A percentile compares a stretch with the other conserved stretches of the same genome.
Evolutionary conservation across 202 grass and related monocot genomes (phyloP).

Genomic region (Schoenoplectus triqueter): DNA sequence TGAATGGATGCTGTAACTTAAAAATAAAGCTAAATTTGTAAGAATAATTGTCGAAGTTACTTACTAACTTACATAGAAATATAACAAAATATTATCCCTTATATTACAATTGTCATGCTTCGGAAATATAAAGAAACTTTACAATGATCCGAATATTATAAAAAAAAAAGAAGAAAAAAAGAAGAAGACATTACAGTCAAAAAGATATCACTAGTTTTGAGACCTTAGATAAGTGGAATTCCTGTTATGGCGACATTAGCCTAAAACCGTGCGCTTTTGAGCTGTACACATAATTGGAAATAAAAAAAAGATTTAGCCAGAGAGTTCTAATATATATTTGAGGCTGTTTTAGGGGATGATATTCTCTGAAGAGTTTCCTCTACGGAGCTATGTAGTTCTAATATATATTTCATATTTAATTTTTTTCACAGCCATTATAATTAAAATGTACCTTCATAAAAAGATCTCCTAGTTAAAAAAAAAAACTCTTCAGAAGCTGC

Average conservation of each 20-base stretch:
- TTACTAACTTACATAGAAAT: background rate
- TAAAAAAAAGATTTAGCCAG: background rate
- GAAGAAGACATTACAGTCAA: background rate
- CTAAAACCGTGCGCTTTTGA: constrained; percentile 9
- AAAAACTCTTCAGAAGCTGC: no score
- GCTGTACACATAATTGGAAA: background rate
- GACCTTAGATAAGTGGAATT: background rate
- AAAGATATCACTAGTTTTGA: background rate
- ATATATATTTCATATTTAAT: no score
- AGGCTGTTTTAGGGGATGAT: background rate
- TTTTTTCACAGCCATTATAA: no score
- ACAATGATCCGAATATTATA: background rate
- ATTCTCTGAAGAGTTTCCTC: background rate
- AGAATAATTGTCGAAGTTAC: background rate
- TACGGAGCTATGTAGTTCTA: background rate
- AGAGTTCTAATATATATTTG: background rate
- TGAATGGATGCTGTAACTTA: background rate
- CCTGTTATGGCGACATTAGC: background rate
- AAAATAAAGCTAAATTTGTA: background rate
- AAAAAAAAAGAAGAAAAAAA: background rate
- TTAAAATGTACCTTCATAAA: no score
- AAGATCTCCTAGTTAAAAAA: no score
- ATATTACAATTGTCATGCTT: background rate
- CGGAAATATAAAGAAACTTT: background rate
- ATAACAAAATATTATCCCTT: background rate